These are phyloP conservation scores for Sporothrix pallida DNA, from an alignment of 2,329 filamentous ascomycete species.

Conservation along the genomic window DNA sequence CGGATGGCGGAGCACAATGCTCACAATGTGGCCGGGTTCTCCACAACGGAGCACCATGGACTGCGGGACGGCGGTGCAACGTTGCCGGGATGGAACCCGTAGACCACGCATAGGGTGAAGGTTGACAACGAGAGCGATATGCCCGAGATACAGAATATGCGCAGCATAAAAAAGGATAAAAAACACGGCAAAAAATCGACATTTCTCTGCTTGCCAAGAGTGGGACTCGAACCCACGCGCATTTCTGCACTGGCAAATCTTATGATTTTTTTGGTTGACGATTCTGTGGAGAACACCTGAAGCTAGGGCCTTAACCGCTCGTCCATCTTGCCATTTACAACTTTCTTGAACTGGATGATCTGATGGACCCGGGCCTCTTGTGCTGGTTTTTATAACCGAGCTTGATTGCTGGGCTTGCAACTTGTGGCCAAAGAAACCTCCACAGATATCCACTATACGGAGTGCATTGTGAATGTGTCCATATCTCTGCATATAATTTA, in stretches of 20 bases:
- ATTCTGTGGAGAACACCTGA: not conserved
- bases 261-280: not conserved
- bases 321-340: conserved; percentile 13
- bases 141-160: not conserved
- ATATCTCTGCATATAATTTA: no score
- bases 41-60: conserved; percentile 1
- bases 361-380: not conserved
- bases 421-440: no score
- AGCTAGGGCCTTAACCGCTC: conserved; percentile 26
- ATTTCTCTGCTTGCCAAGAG: not conserved
- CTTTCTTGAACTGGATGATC: not conserved
- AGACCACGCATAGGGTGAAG: not conserved
- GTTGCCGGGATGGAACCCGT: not conserved
- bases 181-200: not conserved
- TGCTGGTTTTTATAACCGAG: not conserved
- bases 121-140: not conserved
- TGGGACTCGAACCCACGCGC: conserved; percentile 17
- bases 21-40: not conserved
- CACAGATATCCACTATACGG: no score
- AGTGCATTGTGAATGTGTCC: no score
- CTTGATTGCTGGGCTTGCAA: no score
- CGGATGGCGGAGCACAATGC: not conserved
- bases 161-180: not conserved
- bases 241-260: conserved; percentile 14
- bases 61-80: not conserved